phyloP scores from a whole-genome alignment of 2,329 filamentous ascomycete genomes.

The Botrytis squamosa region DNA sequence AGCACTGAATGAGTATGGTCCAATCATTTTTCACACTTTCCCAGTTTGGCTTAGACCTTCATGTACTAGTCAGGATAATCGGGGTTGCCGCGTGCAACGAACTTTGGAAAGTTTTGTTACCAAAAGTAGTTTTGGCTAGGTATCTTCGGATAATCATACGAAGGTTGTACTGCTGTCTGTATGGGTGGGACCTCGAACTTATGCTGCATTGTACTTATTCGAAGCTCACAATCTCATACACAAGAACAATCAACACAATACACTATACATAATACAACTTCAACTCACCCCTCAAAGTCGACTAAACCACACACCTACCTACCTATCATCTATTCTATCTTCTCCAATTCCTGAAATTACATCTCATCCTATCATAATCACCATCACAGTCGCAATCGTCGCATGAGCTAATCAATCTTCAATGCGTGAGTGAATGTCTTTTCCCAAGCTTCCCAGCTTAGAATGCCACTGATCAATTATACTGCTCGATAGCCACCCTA shows the following conservation, averaged over 20 bases:
- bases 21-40: neutral
- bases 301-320: neutral
- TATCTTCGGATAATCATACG: neutral
- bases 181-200: neutral
- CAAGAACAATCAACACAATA: neutral
- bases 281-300: neutral
- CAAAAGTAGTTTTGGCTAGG: neutral
- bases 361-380: neutral
- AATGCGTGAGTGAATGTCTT: conserved; percentile 3
- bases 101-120: neutral
- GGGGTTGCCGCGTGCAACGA: conserved; percentile 14
- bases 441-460: neutral
- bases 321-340: neutral
- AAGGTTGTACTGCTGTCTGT: neutral
- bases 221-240: neutral
- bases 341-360: neutral
- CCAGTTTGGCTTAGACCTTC: too few relatives aligned
- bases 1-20: neutral
- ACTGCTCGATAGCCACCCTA: neutral
- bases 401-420: neutral
- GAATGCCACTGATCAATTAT: neutral
- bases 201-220: neutral
- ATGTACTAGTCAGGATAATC: neutral
- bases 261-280: neutral
- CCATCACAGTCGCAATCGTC: neutral